Base-by-base conservation (phyloP, 495 filamentous ascomycete genomes). In the Cairneyella variabilis region DNA sequence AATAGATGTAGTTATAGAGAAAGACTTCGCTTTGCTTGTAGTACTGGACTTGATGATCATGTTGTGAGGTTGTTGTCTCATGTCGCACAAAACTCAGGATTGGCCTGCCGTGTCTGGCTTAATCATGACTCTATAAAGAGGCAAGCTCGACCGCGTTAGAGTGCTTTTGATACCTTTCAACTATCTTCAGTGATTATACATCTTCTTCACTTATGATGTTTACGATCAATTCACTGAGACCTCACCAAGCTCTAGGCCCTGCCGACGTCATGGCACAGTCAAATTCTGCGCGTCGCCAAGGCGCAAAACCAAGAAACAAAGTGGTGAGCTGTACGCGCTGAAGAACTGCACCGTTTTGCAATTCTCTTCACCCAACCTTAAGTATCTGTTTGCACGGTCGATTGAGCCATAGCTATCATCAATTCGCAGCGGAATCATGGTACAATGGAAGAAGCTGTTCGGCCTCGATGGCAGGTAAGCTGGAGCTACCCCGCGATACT, bases 361-460 rank as follows among this genome's bases (percentile, higher is more conserved):
- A 34, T 23, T n/a, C 8, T 27, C 7, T 3, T 17, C 3, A 14
- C 17, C 9, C 44, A 16, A n/a, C 25, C 44, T 47, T 12, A 20
- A 47, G 17, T 21, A 27, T 47, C 20, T 14, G 18, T 26, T 7
- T 11, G 27, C 25, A 18, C n/a, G 5, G 20, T 7, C 16, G 25
- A 8, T 18, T 1, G 16, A 9, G 3, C 27, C 17, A 18, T 32
- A 18, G 21, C 26, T 32, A 10, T 5, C 11, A 34, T 32, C 21
- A 11, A 27, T 11, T 32, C n/a, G 8, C 7, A 14, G 14, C 12
- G 3, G 6, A 16, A 49, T 2, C 11, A 64, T 64, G 62, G 58
- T 59, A 22, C 54, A 60, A 38, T 64, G 58, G 58, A 57, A 42
- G 32, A 53, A 38, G 36, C 22, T 64, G 14, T 61, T 64, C 45